Evolutionary conservation across 306 rosid genomes (phyloP).

Genomic region (Dalbergia cultrata): DNA sequence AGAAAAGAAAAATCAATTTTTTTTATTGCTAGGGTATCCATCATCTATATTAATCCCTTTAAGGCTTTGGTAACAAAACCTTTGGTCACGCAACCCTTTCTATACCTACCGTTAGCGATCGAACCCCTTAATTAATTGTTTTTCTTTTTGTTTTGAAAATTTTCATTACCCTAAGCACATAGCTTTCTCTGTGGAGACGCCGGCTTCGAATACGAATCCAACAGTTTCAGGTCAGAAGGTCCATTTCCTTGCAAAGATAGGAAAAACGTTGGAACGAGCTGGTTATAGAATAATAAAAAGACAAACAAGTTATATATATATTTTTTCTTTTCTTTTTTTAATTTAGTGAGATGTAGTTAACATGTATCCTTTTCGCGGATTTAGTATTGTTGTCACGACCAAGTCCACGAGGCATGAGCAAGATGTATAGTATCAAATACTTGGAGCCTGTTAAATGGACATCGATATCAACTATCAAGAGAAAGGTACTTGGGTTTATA

Average conservation of each 20-base stretch:
- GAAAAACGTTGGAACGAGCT: background rate
- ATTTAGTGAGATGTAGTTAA: too few species aligned
- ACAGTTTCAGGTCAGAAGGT: background rate
- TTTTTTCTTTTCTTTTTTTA: too few species aligned
- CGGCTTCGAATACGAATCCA: background rate
- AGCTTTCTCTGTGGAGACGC: background rate
- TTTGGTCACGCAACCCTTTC: too few species aligned
- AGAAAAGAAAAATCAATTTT: too few species aligned
- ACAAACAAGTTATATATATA: background rate
- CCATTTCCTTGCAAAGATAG: background rate
- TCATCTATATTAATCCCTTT: too few species aligned
- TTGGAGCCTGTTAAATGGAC: background rate
- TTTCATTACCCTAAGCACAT: background rate
- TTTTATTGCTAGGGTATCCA: too few species aligned
- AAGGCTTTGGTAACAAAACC: too few species aligned
- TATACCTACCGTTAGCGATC: too few species aligned
- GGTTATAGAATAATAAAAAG: background rate
- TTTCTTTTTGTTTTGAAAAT: background rate
- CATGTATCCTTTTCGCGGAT: too few species aligned
- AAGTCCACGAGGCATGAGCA: background rate
- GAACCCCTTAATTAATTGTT: too few species aligned
- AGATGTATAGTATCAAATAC: background rate
- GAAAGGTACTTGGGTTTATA: background rate
- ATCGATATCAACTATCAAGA: background rate
- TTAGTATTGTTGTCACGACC: background rate